Base-by-base conservation (phyloP, 2,329 filamentous ascomycete species). In the Colletotrichum abscissum region DNA sequence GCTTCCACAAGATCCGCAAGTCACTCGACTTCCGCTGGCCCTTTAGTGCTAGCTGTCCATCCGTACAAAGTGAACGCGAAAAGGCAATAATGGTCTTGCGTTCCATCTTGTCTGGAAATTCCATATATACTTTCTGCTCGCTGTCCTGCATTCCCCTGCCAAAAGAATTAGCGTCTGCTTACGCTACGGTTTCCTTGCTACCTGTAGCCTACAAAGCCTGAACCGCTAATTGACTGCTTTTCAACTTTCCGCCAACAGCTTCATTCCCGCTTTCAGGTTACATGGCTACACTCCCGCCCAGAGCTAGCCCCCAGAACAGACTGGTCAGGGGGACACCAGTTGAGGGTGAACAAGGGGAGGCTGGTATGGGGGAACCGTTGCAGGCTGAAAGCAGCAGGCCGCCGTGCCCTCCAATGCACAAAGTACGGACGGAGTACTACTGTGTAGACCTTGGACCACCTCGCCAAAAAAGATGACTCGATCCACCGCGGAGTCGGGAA, bases 281-380 rank as follows among this genome's bases (percentile, higher is more conserved):
- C 55, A 33, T 63, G 58, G 69, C 69, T 69, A 55, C 26, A 63
- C 49, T 28, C 38, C 54, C 42, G 38, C 33, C 7, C 55, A 52
- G 28, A 26, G 67, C 70, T 73, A 70, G 28, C 56, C 60, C 67
- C 69, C 49, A 60, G 49, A 60, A 57, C 46, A 71, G 70, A 38
- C 67, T 73, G 70, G 70, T 71, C 67, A 62, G 70, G 65, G 63
- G 60, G 56, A 49, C 56, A 46, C 38, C 24, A 56, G 52, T 46
- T 26, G 33, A 68, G 28, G 49, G 55, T 24, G 56, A 42, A 73
- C 71, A 66, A 73, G 71, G 71, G 46, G 28, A 65, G 60, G 70
- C 70, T 73, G 66, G 70, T 24, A 26, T 64, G 26, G 42, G 19
- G 59, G 60, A 30, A 66, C 67, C 71, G 71, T 73, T 73, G 67